Percentiles rank a stretch among this genome's conserved stretches.
phyloP scores from a whole-genome alignment of 495 filamentous ascomycete species.

The Hyphodiscus hymeniophilus region DNA sequence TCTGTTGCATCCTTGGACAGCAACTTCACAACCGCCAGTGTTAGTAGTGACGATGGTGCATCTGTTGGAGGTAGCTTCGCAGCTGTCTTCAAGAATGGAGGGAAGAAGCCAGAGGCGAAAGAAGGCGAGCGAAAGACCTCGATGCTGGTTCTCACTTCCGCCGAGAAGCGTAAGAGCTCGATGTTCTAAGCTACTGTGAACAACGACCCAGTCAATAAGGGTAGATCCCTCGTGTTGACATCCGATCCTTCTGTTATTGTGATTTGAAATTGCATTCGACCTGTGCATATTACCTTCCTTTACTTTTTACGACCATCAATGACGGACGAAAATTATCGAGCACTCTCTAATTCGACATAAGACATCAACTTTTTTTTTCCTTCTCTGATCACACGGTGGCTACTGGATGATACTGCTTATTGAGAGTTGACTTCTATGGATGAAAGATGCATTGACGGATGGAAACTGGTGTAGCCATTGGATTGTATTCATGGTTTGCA shows the following conservation, averaged over 20 bases:
- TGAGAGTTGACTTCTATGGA: background rate
- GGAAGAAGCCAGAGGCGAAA: conserved; percentile 36
- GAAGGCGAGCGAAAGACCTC: conserved; percentile 70
- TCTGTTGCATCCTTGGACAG: conserved; percentile 34
- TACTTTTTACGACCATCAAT: conserved; percentile 22
- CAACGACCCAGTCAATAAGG: conserved; percentile 13
- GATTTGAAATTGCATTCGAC: conserved; percentile 29
- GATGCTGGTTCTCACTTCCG: conserved; percentile 78
- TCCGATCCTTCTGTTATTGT: conserved; percentile 23
- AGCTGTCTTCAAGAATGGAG: conserved; percentile 47
- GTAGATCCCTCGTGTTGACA: conserved; percentile 25
- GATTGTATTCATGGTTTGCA: conserved; percentile 22
- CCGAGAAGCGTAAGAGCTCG: conserved; percentile 83
- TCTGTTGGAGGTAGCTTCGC: conserved; percentile 41
- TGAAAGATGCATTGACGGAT: conserved; percentile 1
- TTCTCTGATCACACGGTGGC: conserved; percentile 4
- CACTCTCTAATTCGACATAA: conserved; percentile 20
- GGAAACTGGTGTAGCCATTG: conserved; percentile 9
- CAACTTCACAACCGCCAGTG: conserved; percentile 50
- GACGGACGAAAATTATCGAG: conserved; percentile 16
- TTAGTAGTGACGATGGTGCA: conserved; percentile 51
- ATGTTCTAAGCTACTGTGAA: conserved; percentile 34
- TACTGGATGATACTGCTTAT: conserved; percentile 2
- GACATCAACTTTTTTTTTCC: conserved; percentile 14
- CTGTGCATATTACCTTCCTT: conserved; percentile 25